Conservation (phyloP, 129 eudicot species). For the Flaveria linearis region DNA sequence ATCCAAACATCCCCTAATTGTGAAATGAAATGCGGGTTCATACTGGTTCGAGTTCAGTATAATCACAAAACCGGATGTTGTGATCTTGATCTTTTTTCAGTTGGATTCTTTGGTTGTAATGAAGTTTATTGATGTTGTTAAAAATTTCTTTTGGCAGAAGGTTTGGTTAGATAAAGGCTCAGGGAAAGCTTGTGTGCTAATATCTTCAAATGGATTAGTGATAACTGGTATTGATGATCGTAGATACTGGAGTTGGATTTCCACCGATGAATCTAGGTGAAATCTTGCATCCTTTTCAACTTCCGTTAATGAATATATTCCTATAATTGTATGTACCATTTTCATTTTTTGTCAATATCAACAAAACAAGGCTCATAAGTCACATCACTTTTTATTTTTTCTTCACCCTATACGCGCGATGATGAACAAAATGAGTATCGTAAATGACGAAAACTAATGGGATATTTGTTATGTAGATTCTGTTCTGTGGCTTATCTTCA, state of each 20-base stretch:
- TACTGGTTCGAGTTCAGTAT: neutral
- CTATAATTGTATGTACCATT: neutral
- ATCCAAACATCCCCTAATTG: neutral
- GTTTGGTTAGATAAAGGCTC: slow-evolving; percentile 85
- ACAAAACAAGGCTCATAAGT: neutral
- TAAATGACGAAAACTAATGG: slow-evolving; percentile 3
- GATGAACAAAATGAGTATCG: neutral
- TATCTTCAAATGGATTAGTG: slow-evolving; percentile 70
- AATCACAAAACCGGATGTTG: neutral
- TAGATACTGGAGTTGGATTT: slow-evolving; percentile 78
- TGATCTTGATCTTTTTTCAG: neutral
- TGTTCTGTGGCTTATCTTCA: slow-evolving; percentile 78
- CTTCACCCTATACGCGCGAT: neutral
- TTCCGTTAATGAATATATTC: neutral
- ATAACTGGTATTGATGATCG: slow-evolving; percentile 96
- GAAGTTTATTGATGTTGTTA: slow-evolving; percentile 22
- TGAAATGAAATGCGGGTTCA: neutral
- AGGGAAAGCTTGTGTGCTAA: slow-evolving; percentile 76
- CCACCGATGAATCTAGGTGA: slow-evolving; percentile 87
- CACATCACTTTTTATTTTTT: neutral
- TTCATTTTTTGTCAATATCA: neutral
- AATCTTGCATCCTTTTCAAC: slow-evolving; percentile 6
- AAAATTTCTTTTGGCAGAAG: slow-evolving; percentile 48
- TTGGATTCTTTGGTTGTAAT: neutral
- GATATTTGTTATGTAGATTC: slow-evolving; percentile 51